phyloP scores from a whole-genome alignment of 2,329 filamentous ascomycete genomes.

The Hyphodiscus sp. region DNA sequence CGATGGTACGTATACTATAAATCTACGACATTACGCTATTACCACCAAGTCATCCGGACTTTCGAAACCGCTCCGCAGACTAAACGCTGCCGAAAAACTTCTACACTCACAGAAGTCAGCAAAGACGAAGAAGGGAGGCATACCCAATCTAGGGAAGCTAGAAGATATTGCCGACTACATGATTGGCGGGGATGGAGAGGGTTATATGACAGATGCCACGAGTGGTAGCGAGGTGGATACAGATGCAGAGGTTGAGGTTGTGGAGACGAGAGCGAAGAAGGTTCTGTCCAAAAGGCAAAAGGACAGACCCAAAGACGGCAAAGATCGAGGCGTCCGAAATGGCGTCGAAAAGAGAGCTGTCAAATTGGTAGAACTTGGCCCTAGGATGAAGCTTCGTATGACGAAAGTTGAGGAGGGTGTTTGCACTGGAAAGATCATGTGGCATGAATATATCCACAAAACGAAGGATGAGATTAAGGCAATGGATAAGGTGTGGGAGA shows the following conservation, averaged over 20 bases:
- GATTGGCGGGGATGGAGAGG: slow-evolving; percentile 71
- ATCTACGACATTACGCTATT: slow-evolving; percentile 91
- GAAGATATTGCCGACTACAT: slow-evolving; percentile 94
- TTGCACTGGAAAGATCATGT: slow-evolving; percentile 86
- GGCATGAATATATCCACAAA: slow-evolving; percentile 94
- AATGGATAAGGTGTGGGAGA: slow-evolving; percentile 77
- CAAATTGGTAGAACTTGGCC: slow-evolving; percentile 87
- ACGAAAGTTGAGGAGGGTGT: slow-evolving; percentile 96
- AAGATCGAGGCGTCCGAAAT: slow-evolving; percentile 33
- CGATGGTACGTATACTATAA: slow-evolving; percentile 70
- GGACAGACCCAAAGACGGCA: slow-evolving; percentile 36
- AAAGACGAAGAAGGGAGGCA: slow-evolving; percentile 57
- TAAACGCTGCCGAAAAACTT: slow-evolving; percentile 81
- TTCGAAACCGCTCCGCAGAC: slow-evolving; percentile 72
- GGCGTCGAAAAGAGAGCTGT: slow-evolving; percentile 70
- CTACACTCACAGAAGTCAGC: slow-evolving; percentile 43
- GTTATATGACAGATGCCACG: slow-evolving; percentile 78
- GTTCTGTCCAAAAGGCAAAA: slow-evolving; percentile 44
- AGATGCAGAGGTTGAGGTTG: slow-evolving; percentile 90
- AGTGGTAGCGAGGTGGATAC: slow-evolving; percentile 91
- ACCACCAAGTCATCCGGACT: slow-evolving; percentile 81
- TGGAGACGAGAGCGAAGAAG: slow-evolving; percentile 55
- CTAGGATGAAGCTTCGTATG: slow-evolving; percentile 79
- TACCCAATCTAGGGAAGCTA: slow-evolving; percentile 86
- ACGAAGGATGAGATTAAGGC: slow-evolving; percentile 68